Conservation (phyloP, 345 rosid genomes). For the Camelina hispida region DNA sequence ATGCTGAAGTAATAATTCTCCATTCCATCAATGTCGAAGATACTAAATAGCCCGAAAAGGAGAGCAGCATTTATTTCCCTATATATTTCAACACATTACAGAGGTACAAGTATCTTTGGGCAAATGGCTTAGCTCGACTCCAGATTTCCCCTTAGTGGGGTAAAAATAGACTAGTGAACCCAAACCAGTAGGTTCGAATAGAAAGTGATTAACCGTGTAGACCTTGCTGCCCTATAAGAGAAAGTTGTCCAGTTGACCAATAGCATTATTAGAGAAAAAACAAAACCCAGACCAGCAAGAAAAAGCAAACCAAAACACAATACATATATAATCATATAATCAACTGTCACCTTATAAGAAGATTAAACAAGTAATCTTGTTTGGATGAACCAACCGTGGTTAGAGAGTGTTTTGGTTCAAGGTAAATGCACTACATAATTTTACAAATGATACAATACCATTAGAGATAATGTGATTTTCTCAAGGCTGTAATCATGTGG, state of each 20-base stretch:
- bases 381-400: not conserved
- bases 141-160: not conserved
- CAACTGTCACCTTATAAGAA: not conserved
- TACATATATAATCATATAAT: constrained; percentile 5
- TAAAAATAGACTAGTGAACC: not conserved
- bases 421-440: not conserved
- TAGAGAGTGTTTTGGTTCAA: constrained; percentile 4
- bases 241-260: not conserved
- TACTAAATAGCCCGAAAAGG: not conserved
- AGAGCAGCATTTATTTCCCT: not conserved
- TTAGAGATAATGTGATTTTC: constrained; percentile 45
- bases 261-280: not conserved
- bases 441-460: constrained; percentile 32
- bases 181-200: not conserved
- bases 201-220: not conserved
- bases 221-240: too few species aligned
- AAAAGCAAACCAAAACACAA: not conserved
- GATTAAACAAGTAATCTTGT: not conserved
- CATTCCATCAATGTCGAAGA: not conserved
- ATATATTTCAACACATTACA: not conserved
- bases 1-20: not conserved
- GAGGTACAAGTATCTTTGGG: not conserved
- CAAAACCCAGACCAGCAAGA: not conserved
- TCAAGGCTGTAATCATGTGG: constrained; percentile 56
- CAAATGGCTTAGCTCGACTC: not conserved